Conservation (phyloP, 768 basidiomycete genomes). For the Termitomyces eurrhizus region DNA sequence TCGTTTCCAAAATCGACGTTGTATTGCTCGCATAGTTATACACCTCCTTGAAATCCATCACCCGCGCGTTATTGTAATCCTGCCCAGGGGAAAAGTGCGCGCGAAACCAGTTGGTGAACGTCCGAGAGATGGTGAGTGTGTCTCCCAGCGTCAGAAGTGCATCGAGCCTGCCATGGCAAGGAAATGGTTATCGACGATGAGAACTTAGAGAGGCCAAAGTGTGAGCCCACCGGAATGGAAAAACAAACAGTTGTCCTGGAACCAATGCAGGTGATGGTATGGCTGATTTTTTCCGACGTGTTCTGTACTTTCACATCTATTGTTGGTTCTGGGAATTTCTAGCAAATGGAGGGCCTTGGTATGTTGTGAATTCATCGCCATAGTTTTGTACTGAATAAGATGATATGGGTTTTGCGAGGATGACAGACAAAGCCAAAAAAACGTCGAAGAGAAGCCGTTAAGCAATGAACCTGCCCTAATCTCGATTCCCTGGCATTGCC, state of each 20-base stretch:
- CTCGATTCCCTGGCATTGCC: no score
- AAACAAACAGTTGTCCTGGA: no score
- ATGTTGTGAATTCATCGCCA: conserved; percentile 44
- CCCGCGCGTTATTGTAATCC: conserved; percentile 90
- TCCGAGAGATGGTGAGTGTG: conserved; percentile 33
- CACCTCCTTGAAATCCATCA: conserved; percentile 72
- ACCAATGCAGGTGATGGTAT: no score
- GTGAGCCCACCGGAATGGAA: no score
- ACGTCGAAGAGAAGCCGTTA: no score
- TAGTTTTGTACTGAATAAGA: conserved; percentile 51
- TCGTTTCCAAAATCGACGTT: no score
- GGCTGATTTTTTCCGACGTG: no score
- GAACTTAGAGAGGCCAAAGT: no score
- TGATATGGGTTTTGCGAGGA: conserved; percentile 39
- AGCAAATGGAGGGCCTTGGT: conserved; percentile 47
- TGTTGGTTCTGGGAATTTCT: no score
- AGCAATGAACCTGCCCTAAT: no score
- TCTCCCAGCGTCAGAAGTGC: conserved; percentile 20
- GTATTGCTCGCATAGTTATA: conserved; percentile 36
- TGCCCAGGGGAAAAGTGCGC: conserved; percentile 84
- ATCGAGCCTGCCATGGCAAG: conserved; percentile 40
- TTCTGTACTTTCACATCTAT: no score
- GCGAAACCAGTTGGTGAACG: conserved; percentile 85
- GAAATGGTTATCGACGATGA: conserved; percentile 69
- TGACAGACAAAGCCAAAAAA: conserved; percentile 32